phyloP scores from a whole-genome alignment of 2,329 filamentous ascomycete species.

The Trichoderma sp. region DNA sequence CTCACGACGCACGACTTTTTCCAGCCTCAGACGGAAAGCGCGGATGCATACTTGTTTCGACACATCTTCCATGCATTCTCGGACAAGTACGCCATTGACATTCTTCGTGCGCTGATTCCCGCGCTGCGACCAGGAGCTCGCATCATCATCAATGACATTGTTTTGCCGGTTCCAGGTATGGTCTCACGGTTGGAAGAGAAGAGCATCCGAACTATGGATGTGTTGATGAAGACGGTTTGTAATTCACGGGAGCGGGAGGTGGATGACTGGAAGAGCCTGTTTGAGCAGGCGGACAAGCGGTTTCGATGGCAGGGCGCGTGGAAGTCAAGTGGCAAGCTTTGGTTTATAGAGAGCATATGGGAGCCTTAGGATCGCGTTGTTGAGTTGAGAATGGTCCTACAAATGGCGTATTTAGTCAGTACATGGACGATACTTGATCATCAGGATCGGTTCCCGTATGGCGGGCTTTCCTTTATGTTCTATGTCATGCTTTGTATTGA shows the following conservation, averaged over 20 bases:
- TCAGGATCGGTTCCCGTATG: not conserved
- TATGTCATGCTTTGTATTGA: not conserved
- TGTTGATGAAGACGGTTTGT: not conserved
- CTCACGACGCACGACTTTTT: not conserved
- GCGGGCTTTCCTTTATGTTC: not conserved
- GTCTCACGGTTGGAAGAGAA: not conserved
- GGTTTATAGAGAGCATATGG: constrained; percentile 39
- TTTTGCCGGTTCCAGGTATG: not conserved
- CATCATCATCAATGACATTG: not conserved
- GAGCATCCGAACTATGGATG: not conserved
- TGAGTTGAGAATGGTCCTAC: not conserved
- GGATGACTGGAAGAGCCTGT: constrained; percentile 42
- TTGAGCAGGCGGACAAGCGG: constrained; percentile 35
- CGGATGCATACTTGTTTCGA: not conserved
- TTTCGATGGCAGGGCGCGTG: constrained; percentile 37
- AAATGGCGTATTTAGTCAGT: not conserved
- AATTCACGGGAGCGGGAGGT: constrained; percentile 26
- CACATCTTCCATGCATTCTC: not conserved
- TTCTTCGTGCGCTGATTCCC: not conserved
- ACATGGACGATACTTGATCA: not conserved
- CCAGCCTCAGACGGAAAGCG: not conserved
- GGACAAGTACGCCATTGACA: not conserved
- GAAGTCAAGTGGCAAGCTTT: constrained; percentile 31
- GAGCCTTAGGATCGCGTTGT: not conserved
- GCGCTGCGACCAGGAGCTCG: not conserved